phyloP scores from a whole-genome alignment of 2,329 filamentous ascomycete species.

The Nannizzia gypsea region DNA sequence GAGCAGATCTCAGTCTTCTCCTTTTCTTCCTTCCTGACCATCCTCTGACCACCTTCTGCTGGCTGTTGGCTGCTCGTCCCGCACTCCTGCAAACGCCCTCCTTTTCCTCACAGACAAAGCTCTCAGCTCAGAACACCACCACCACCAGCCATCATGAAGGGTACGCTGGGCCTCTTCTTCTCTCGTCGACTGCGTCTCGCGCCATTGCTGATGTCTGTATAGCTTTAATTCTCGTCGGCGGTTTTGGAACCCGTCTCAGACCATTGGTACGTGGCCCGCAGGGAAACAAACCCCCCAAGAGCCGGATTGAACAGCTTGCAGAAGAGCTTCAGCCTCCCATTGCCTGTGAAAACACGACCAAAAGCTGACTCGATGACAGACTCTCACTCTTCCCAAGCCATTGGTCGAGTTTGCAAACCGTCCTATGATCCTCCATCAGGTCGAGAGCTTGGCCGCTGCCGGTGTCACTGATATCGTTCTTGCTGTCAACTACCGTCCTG shows the following conservation, averaged over 20 bases:
- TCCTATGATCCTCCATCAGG: slow-evolving; percentile 98
- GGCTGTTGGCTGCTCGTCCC: background rate
- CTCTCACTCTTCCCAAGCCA: slow-evolving; percentile 90
- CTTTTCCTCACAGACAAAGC: background rate
- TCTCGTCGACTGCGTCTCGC: background rate
- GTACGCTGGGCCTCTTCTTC: slow-evolving; percentile 21
- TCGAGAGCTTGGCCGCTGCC: slow-evolving; percentile 83
- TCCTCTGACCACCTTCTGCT: background rate
- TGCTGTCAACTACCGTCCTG: slow-evolving; percentile 95
- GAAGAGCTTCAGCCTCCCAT: background rate
- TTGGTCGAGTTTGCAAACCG: slow-evolving; percentile 98
- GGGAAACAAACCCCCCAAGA: slow-evolving; percentile 1
- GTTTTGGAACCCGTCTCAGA: slow-evolving; percentile 94
- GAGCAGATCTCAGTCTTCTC: background rate
- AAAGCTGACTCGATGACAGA: slow-evolving; percentile 44
- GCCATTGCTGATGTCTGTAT: slow-evolving; percentile 16
- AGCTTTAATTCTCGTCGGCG: slow-evolving; percentile 98
- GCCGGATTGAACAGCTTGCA: background rate
- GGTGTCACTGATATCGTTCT: slow-evolving; percentile 96
- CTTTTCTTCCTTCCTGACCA: background rate
- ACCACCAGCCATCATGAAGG: slow-evolving; percentile 30
- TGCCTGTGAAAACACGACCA: background rate
- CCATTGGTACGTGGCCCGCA: slow-evolving; percentile 59
- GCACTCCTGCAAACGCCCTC: background rate
- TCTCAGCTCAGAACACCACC: background rate